A percentile compares a stretch with the other conserved stretches of the same genome.
These are phyloP conservation scores for Epichloe festucae DNA, from an alignment of 2,329 filamentous ascomycete genomes.

Conservation along the genomic window DNA sequence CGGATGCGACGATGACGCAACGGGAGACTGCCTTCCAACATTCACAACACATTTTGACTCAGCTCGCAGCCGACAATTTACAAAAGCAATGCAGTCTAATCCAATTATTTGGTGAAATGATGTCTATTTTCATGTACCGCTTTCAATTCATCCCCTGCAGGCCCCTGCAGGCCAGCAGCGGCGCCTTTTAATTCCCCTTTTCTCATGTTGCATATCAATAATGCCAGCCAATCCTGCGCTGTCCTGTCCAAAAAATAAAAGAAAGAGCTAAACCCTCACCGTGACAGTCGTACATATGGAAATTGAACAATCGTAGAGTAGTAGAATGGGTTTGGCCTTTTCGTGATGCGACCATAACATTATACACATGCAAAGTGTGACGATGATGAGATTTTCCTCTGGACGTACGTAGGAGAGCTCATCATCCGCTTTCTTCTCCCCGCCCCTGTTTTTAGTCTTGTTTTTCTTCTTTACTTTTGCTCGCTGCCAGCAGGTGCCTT, in stretches of 20 bases:
- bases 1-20: conserved; percentile 5
- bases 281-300: conserved; percentile 11
- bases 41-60: too few relatives aligned
- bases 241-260: neutral
- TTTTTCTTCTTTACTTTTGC: conserved; percentile 1
- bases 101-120: neutral
- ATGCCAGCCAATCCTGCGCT: neutral
- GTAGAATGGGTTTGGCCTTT: neutral
- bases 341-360: neutral
- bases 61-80: neutral
- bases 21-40: too few relatives aligned
- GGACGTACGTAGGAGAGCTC: too few relatives aligned
- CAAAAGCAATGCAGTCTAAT: conserved; percentile 4
- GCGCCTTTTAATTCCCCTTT: neutral
- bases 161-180: neutral
- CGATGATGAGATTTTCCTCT: neutral
- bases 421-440: neutral
- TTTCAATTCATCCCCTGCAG: neutral
- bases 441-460: neutral
- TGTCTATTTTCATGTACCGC: conserved; percentile 1
- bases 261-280: neutral
- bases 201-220: conserved; percentile 2
- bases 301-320: conserved; percentile 15
- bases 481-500: conserved; percentile 7
- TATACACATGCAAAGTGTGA: neutral